Base-by-base conservation (phyloP, 345 rosid species). In the Psidium friedrichsthalianum region DNA sequence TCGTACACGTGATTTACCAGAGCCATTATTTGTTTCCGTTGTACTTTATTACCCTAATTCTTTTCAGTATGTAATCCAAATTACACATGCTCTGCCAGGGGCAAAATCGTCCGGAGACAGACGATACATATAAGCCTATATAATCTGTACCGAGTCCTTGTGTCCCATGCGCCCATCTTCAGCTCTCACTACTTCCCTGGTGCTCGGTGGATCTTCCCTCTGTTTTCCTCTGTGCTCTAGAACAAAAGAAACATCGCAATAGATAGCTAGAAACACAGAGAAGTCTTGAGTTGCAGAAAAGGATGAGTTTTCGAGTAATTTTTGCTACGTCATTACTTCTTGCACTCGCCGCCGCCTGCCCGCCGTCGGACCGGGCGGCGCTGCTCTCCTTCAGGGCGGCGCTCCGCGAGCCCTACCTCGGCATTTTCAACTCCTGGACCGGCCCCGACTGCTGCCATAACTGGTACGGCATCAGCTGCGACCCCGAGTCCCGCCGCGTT, bases 381-480 rank as follows among this genome's bases (percentile, higher is more conserved):
- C 92, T 95, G 5, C 85, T 94, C 12, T 93, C 93, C 58, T 91
- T 97, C 91, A 91, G 89, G 57, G 88, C 94, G 25, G 92, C 93
- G 84, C 98, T 97, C 69, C 91, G 90, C 82, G 98, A 95, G 86
- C 90, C 97, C 1, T 61, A 90, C 90, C 86, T 94, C 44, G 96
- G 96, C 86, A 91, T 95, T 85, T 97, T 97, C 94, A 91, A 92
- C 24, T 85, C 98, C 3, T 97, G 99, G 99, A 91, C 87, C 14
- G 98, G 98, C 36, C 54, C 58, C 76, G 95, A 97, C 92, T 97
- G 99, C 87, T 97, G 99, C 89, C 92, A 88, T 84, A 93, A 90
- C 87, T 95, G 99, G 99, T 92, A 95, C 88, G 99, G 98, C 80
- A 82, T 97, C 81, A 94, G 95, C 90, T 97, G 99, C 84, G 96